Evolutionary conservation across 2,329 filamentous ascomycete species (phyloP).

Genomic region (Gremmenia infestans): DNA sequence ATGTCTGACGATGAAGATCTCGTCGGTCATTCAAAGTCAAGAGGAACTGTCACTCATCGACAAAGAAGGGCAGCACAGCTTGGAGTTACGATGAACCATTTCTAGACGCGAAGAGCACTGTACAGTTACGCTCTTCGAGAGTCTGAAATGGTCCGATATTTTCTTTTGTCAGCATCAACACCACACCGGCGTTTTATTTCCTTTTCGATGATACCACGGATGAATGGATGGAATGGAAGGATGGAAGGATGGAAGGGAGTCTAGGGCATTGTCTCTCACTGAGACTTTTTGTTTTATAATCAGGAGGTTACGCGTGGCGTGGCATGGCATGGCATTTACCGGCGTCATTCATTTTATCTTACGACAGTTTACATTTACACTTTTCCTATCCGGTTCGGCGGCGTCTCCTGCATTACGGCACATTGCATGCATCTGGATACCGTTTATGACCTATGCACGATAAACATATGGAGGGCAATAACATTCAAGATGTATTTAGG

Average conservation of each 20-base stretch:
- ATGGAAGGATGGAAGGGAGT: constrained; percentile 5
- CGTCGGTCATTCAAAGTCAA: constrained; percentile 9
- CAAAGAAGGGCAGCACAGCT: constrained; percentile 15
- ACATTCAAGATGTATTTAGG: not conserved
- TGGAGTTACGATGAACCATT: constrained; percentile 15
- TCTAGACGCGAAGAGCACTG: constrained; percentile 14
- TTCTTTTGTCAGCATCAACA: constrained; percentile 14
- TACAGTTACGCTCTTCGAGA: constrained; percentile 6
- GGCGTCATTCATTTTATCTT: not conserved
- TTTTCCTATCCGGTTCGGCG: not conserved
- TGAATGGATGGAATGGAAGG: not conserved
- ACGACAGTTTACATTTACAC: not conserved
- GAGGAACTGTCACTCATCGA: constrained; percentile 13
- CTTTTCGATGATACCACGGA: constrained; percentile 24
- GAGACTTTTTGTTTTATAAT: too few relatives aligned
- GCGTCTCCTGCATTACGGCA: not conserved
- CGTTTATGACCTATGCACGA: not conserved
- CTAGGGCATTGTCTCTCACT: too few relatives aligned
- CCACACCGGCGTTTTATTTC: constrained; percentile 36
- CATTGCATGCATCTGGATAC: constrained; percentile 1
- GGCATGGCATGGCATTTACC: not conserved
- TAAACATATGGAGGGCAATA: not conserved
- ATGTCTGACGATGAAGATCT: constrained; percentile 16
- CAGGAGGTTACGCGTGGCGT: not conserved
- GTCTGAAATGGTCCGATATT: not conserved